Evolutionary conservation across 106 monocot species (phyloP).

Genomic region (Dioscorea zingiberensis): DNA sequence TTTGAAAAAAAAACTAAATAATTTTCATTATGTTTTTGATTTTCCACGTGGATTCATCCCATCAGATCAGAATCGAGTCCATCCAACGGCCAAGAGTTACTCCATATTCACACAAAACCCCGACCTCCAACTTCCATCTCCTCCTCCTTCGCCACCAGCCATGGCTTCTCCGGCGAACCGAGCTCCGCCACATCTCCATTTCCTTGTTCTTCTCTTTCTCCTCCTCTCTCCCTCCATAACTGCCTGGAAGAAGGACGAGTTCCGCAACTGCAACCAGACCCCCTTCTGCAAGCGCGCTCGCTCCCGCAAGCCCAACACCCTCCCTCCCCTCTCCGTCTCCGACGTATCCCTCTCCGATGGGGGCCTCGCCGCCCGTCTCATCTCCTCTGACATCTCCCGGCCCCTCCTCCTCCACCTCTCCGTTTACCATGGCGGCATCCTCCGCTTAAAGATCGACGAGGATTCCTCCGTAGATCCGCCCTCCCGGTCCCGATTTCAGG

Average conservation of each 20-base stretch:
- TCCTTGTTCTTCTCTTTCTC: constrained; percentile 25
- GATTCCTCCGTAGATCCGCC: constrained; percentile 23
- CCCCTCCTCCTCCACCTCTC: constrained; percentile 64
- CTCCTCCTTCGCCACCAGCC: no score
- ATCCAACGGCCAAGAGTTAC: no score
- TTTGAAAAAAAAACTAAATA: no score
- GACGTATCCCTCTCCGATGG: constrained; percentile 58
- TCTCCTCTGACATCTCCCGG: constrained; percentile 3
- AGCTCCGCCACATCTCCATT: constrained; percentile 9
- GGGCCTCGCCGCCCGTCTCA: constrained; percentile 43
- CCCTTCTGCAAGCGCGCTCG: constrained; percentile 97
- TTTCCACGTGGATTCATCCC: no score
- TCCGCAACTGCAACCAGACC: constrained; percentile 86
- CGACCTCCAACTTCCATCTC: no score
- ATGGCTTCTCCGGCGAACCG: background rate
- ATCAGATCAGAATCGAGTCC: no score
- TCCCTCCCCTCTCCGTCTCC: constrained; percentile 44
- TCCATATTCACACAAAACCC: no score
- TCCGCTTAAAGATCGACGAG: constrained; percentile 88
- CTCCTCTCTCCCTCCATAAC: constrained; percentile 8
- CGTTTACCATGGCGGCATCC: constrained; percentile 58
- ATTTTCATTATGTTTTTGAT: no score
- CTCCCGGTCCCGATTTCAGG: constrained; percentile 56
- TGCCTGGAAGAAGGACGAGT: constrained; percentile 98
- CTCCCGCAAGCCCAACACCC: constrained; percentile 56